These are phyloP conservation scores for Lasiodiplodia sp. DNA, from an alignment of 2,329 filamentous ascomycete species.

Conservation along the genomic window DNA sequence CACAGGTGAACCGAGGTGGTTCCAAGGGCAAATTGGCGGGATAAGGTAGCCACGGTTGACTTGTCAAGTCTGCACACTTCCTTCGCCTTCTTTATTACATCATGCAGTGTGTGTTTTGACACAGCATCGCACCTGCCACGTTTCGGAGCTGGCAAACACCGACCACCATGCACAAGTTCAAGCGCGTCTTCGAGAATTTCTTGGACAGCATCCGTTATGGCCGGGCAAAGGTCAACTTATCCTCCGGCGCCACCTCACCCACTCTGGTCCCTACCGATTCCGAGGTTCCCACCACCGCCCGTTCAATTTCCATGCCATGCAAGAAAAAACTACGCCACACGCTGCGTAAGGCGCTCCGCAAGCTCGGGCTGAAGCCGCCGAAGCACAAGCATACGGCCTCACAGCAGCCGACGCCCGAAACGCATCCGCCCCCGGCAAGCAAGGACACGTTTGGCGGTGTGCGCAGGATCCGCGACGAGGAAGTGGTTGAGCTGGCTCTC, in stretches of 20 bases:
- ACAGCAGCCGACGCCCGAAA: neutral
- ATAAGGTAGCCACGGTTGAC: too few relatives aligned
- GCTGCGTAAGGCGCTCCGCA: neutral
- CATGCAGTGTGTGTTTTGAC: too few relatives aligned
- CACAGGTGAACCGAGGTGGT: too few relatives aligned
- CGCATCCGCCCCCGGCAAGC: too few relatives aligned
- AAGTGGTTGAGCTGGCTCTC: conserved; percentile 17
- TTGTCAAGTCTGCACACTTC: too few relatives aligned
- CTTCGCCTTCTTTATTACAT: too few relatives aligned
- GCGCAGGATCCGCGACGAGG: neutral
- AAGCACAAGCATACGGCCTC: neutral
- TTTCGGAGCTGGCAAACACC: too few relatives aligned
- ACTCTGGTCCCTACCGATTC: neutral
- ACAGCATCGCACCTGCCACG: too few relatives aligned
- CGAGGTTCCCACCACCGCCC: neutral
- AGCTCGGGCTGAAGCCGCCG: neutral
- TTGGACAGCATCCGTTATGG: neutral
- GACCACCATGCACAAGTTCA: neutral
- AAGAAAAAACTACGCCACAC: neutral
- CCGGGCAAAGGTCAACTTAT: neutral
- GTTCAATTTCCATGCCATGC: neutral
- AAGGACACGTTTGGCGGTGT: neutral
- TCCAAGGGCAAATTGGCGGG: too few relatives aligned
- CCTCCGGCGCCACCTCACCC: neutral
- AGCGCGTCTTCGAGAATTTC: neutral